Base-by-base conservation (phyloP, 1,284 basidiomycete genomes). In the Cryptococcus sp. region DNA sequence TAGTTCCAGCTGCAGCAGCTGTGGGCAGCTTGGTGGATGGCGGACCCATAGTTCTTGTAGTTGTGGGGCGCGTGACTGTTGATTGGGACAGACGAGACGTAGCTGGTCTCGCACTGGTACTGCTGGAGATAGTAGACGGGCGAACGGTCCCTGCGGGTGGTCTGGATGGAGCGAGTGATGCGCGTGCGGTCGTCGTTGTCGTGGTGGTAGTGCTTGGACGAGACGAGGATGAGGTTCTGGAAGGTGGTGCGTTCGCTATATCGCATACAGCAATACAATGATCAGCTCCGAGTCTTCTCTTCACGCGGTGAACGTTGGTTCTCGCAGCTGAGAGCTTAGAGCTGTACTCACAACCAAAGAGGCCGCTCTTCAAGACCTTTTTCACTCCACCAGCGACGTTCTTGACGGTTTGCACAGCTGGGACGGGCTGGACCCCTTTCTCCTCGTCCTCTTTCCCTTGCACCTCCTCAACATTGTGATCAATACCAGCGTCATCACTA, bases 361-460 rank as follows among this genome's bases (percentile, higher is more conserved):
- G 66, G 43, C 74, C 73, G 46, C 67, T 72, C 59, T 73, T 74
- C 51, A 76, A 62, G n/a, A 76, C 70, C 57, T 71, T 69, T 56
- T 64, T 69, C 22, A 75, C 74, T 19, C 68, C 74, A 5, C 66
- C 70, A 29, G 59, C 61, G 45, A 55, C 47, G 19, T 54, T 48
- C 49, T 63, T 54, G 26, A 52, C 55, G 5, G 41, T 46, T 34
- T 50, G 22, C 5, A 53, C 52, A 19, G 26, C 46, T 41, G 16
- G 39, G 39, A 41, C n/a, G 37, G 54, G 46, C 39, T 37, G 16
- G 40, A 37, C 40, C 17, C 25, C 41, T 25, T 52, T 25, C 11
- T 29, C 29, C 51, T 44, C 22, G 19, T 29, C 29, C 51, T 44
- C 22, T 25, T 26, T 15, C 17, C 7, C 23, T 19, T 19, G 22